phyloP scores from a whole-genome alignment of 352 stramenopile genomes.

The Globisporangium abappressorium region DNA sequence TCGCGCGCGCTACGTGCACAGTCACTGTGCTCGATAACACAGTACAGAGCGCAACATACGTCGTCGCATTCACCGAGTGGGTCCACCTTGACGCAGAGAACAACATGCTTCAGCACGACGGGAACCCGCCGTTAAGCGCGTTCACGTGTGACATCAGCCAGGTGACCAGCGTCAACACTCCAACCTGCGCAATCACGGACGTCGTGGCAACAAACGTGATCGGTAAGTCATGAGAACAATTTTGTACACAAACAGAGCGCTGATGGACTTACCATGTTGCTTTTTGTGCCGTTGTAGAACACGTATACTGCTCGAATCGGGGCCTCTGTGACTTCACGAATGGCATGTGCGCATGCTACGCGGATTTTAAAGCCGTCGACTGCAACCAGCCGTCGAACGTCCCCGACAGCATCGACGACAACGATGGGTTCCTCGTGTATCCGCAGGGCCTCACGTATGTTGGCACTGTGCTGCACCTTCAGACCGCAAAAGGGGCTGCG shows the following conservation, averaged over 20 bases:
- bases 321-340: conserved; percentile 72
- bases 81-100: conserved; percentile 64
- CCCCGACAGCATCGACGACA: conserved; percentile 63
- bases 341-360: conserved; percentile 68
- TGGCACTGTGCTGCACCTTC: conserved; percentile 59
- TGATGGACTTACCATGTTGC: conserved; percentile 1
- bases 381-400: conserved; percentile 70
- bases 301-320: conserved; percentile 75
- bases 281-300: conserved; percentile 38
- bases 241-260: neutral
- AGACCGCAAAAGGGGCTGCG: conserved; percentile 49
- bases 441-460: conserved; percentile 49
- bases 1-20: conserved; percentile 35
- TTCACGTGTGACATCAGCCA: conserved; percentile 78
- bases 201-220: conserved; percentile 46
- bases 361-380: conserved; percentile 70
- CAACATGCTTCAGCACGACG: conserved; percentile 76
- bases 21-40: conserved; percentile 27
- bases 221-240: conserved; percentile 26
- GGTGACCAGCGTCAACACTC: conserved; percentile 38
- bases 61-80: conserved; percentile 65
- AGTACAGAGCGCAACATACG: conserved; percentile 60
- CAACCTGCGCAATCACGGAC: conserved; percentile 70
- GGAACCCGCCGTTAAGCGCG: conserved; percentile 62
- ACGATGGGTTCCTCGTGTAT: conserved; percentile 70